Conservation (phyloP, 306 rosid genomes). For the Citrullus mucosospermus region DNA sequence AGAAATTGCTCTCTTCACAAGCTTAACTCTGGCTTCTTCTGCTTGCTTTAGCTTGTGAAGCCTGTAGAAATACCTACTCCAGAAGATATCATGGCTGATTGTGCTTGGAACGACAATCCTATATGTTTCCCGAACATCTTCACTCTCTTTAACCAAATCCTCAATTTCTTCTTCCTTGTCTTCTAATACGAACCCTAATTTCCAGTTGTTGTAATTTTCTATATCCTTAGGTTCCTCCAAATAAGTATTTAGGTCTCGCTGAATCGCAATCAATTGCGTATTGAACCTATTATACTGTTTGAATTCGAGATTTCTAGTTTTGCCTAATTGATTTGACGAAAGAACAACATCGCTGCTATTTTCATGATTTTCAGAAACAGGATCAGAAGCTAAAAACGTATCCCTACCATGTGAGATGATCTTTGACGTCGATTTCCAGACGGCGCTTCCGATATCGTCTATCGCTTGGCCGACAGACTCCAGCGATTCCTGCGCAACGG, state of each 20-base stretch:
- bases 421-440: constrained; percentile 84
- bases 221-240: constrained; percentile 74
- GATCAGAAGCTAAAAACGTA: constrained; percentile 29
- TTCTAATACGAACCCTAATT: constrained; percentile 51
- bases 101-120: constrained; percentile 40
- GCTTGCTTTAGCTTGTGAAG: constrained; percentile 54
- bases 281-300: constrained; percentile 75
- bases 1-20: constrained; percentile 63
- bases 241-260: constrained; percentile 52
- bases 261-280: constrained; percentile 46
- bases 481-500: constrained; percentile 90
- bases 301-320: constrained; percentile 28
- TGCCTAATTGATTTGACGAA: constrained; percentile 16
- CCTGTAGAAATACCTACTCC: constrained; percentile 69
- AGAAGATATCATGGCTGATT: constrained; percentile 43
- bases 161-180: constrained; percentile 43
- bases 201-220: constrained; percentile 49
- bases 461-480: constrained; percentile 92
- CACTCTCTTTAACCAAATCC: constrained; percentile 41
- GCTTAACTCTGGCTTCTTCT: constrained; percentile 72
- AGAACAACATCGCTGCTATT: neutral
- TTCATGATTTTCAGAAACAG: constrained; percentile 38
- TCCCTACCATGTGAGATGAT: constrained; percentile 76
- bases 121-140: constrained; percentile 39
- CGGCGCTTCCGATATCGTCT: constrained; percentile 76